phyloP scores from a whole-genome alignment of 148 eudicot species.

The Oxyria digyna region DNA sequence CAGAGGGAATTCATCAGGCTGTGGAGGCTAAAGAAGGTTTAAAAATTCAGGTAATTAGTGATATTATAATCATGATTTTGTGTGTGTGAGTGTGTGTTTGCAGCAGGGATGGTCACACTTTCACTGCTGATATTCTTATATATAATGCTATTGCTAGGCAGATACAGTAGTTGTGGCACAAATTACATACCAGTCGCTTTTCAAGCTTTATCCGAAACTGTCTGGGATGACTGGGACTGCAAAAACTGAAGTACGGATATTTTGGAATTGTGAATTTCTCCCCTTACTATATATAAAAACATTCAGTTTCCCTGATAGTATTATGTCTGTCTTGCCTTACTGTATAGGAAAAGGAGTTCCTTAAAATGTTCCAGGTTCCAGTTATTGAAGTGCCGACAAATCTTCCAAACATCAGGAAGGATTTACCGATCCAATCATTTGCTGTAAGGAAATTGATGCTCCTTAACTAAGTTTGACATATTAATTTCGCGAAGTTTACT shows the following conservation, averaged over 20 bases:
- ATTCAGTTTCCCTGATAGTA: background rate
- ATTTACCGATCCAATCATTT: conserved; percentile 88
- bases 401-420: conserved; percentile 82
- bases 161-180: conserved; percentile 96
- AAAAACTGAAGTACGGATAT: conserved; percentile 75
- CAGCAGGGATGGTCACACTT: background rate
- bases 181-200: conserved; percentile 92
- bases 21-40: conserved; percentile 98
- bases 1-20: conserved; percentile 98
- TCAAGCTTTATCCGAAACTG: conserved; percentile 91
- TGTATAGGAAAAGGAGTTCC: conserved; percentile 88
- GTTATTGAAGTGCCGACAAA: conserved; percentile 96
- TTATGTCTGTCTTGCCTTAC: background rate
- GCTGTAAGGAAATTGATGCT: conserved; percentile 42
- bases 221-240: conserved; percentile 99
- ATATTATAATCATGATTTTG: background rate
- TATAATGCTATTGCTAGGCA: conserved; percentile 39
- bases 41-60: conserved; percentile 53
- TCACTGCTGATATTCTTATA: conserved; percentile 5
- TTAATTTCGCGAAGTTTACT: background rate
- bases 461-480: background rate
- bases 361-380: conserved; percentile 89
- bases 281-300: background rate
- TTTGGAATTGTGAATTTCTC: background rate
- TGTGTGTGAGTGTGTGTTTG: background rate